phyloP scores from a whole-genome alignment of 768 basidiomycete species.

The Gelatoporia subvermispora region DNA sequence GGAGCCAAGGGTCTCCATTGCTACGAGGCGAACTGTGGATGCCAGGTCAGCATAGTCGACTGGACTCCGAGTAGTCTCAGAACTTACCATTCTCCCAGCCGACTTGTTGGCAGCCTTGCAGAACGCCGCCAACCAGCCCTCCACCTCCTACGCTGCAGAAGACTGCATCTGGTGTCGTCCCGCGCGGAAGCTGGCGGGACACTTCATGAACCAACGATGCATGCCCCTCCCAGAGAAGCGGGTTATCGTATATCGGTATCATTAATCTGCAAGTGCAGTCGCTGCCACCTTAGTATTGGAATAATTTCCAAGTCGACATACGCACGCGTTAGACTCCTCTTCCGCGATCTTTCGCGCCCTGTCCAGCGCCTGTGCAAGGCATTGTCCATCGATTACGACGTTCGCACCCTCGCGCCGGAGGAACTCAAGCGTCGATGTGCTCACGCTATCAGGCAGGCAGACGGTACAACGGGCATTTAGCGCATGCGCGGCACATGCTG shows the following conservation, averaged over 20 bases:
- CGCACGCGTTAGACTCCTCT: conserved; percentile 49
- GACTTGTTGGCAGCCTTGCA: conserved; percentile 56
- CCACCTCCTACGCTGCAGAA: conserved; percentile 78
- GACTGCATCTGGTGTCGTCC: conserved; percentile 56
- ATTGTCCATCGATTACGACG: conserved; percentile 48
- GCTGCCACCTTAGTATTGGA: no score
- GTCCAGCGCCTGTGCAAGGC: conserved; percentile 53
- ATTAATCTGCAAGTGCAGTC: conserved; percentile 43
- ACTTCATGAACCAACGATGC: conserved; percentile 71
- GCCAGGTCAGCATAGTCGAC: neutral
- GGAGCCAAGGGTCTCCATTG: conserved; percentile 67
- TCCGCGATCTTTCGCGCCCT: conserved; percentile 45
- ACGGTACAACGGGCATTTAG: conserved; percentile 61
- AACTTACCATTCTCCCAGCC: conserved; percentile 65
- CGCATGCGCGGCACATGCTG: conserved; percentile 54
- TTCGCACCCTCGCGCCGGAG: conserved; percentile 51
- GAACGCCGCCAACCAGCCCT: conserved; percentile 65
- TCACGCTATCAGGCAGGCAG: conserved; percentile 54
- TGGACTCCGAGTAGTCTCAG: neutral
- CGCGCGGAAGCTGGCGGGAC: conserved; percentile 40
- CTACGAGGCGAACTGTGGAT: conserved; percentile 53
- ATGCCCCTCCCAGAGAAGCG: conserved; percentile 70
- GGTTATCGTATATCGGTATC: conserved; percentile 69
- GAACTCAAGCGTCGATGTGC: conserved; percentile 42
- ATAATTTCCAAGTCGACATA: conserved; percentile 3